phyloP scores from a whole-genome alignment of 495 filamentous ascomycete genomes.

The Xylona heveae region DNA sequence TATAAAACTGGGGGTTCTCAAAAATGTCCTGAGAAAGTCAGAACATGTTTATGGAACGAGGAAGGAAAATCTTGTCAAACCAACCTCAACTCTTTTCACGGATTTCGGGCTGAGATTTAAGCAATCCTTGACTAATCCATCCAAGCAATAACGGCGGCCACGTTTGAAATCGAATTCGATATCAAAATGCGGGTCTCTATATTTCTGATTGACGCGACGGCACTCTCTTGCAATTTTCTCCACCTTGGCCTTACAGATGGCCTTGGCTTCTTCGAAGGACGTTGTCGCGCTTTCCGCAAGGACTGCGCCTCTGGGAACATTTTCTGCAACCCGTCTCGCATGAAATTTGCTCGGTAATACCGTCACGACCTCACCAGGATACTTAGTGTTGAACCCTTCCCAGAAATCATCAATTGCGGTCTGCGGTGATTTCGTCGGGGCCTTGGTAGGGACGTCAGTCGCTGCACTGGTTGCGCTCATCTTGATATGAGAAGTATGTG shows the following conservation, averaged over 20 bases:
- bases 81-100: constrained; percentile 40
- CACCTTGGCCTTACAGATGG: constrained; percentile 50
- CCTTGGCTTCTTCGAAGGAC: constrained; percentile 53
- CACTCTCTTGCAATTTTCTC: constrained; percentile 70
- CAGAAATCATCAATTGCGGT: constrained; percentile 57
- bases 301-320: constrained; percentile 25
- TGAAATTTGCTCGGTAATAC: constrained; percentile 56
- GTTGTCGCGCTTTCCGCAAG: constrained; percentile 31
- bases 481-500: too few relatives aligned
- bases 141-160: constrained; percentile 33
- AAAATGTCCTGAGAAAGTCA: constrained; percentile 45
- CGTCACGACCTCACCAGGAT: constrained; percentile 40
- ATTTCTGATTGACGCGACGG: constrained; percentile 68
- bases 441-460: constrained; percentile 16
- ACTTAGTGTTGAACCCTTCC: constrained; percentile 48
- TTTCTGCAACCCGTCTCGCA: constrained; percentile 36
- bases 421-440: constrained; percentile 41
- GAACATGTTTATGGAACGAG: constrained; percentile 2
- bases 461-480: too few relatives aligned
- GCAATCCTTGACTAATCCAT: constrained; percentile 28
- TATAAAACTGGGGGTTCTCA: constrained; percentile 64
- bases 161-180: constrained; percentile 61
- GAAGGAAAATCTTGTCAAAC: constrained; percentile 9
- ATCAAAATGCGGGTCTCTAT: constrained; percentile 75
- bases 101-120: constrained; percentile 28